Conservation (phyloP, 164 flowering plant genomes). For the Pachysandra terminalis region DNA sequence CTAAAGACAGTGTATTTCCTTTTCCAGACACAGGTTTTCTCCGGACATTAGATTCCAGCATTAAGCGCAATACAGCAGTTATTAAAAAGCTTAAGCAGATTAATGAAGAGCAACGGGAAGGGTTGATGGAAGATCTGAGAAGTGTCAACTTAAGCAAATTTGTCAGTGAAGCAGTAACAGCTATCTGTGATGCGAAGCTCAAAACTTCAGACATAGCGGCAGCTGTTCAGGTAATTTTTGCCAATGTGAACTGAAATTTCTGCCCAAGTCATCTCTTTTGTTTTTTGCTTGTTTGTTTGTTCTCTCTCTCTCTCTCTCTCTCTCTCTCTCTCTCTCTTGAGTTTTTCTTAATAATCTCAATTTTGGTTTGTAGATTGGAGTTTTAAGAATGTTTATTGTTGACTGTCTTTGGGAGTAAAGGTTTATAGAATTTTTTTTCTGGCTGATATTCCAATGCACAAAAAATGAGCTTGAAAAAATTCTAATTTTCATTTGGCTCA, state of each 20-base stretch:
- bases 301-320: neutral
- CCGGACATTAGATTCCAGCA: constrained; percentile 93
- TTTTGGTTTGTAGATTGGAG: neutral
- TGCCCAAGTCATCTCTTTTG: neutral
- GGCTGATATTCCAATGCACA: too few relatives aligned
- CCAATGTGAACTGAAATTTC: neutral
- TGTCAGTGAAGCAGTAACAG: constrained; percentile 97
- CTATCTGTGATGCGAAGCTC: constrained; percentile 95
- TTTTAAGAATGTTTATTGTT: neutral
- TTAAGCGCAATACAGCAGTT: constrained; percentile 90
- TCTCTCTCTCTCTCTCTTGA: too few relatives aligned
- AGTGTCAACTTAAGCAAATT: constrained; percentile 91
- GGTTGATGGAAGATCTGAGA: constrained; percentile 80
- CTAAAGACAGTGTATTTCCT: neutral
- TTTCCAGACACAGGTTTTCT: constrained; percentile 75
- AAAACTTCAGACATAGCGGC: constrained; percentile 84
- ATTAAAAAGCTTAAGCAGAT: constrained; percentile 94
- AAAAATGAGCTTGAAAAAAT: too few relatives aligned
- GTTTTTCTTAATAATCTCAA: neutral
- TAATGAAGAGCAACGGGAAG: constrained; percentile 89
- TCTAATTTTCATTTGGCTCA: neutral
- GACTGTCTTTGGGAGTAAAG: too few relatives aligned
- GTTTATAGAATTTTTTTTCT: too few relatives aligned
- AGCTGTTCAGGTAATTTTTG: constrained; percentile 83
- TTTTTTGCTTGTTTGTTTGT: neutral